A percentile compares a stretch with the other conserved stretches of the same genome.
phyloP scores from a whole-genome alignment of 176 grass and related monocot species.

The Pharus latifolius region DNA sequence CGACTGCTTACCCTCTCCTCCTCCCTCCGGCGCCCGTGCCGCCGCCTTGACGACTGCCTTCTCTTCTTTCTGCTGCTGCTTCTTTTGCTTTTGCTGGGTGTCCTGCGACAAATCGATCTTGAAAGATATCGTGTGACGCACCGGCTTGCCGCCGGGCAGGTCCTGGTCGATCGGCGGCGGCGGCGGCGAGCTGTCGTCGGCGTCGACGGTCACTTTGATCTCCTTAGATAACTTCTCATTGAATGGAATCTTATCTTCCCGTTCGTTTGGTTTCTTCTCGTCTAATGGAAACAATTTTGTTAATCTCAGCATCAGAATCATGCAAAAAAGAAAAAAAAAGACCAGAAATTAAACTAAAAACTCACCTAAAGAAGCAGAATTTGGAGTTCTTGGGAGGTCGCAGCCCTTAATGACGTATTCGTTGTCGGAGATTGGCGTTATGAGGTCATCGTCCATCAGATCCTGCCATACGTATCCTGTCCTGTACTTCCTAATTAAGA shows the following conservation, averaged over 20 bases:
- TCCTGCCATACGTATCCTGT: constrained; percentile 49
- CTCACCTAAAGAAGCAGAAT: background rate
- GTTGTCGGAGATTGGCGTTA: constrained; percentile 56
- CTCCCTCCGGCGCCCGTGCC: background rate
- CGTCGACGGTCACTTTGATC: background rate
- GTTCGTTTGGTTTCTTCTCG: background rate
- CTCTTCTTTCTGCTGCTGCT: background rate
- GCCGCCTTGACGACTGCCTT: background rate
- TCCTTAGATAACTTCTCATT: background rate
- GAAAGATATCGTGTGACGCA: background rate
- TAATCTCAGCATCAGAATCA: background rate
- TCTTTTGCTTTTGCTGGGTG: background rate
- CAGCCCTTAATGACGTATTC: constrained; percentile 68
- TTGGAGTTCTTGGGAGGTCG: constrained; percentile 19
- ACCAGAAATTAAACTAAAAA: background rate
- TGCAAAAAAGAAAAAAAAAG: background rate
- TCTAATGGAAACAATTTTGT: background rate
- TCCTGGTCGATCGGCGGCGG: background rate
- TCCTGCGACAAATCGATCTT: background rate
- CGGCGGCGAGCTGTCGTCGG: background rate
- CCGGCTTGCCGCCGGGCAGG: background rate
- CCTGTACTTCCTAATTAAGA: constrained; percentile 39
- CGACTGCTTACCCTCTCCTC: background rate
- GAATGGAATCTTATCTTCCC: background rate
- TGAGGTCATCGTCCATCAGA: constrained; percentile 59